These are phyloP conservation scores for Camellia oleifera DNA, from an alignment of 179 eudicot genomes.

Conservation along the genomic window DNA sequence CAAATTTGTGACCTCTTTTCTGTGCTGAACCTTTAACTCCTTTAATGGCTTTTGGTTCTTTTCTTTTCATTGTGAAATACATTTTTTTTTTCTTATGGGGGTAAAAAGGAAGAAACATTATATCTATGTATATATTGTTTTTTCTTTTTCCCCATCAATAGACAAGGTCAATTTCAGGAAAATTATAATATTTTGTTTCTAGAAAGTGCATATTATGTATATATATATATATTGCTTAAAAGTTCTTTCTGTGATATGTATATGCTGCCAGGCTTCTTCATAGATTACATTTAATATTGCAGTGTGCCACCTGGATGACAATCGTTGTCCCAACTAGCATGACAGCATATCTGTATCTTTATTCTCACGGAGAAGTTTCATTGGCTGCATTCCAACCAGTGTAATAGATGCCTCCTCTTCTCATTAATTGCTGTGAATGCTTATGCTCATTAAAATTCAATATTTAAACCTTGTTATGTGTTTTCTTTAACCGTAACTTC, in stretches of 20 bases:
- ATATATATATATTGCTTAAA: no score
- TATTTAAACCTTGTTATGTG: not conserved
- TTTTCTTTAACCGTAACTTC: not conserved
- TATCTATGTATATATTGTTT: not conserved
- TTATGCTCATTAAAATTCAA: not conserved
- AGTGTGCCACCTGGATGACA: slow-evolving; percentile 98
- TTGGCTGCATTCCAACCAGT: slow-evolving; percentile 99
- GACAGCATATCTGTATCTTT: slow-evolving; percentile 93
- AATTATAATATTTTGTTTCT: not conserved
- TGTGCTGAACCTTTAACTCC: no score
- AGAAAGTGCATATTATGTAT: not conserved
- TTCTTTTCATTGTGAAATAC: not conserved
- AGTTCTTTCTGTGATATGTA: not conserved
- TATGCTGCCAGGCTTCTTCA: not conserved
- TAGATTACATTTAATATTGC: slow-evolving; percentile 34
- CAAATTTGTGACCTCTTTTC: not conserved
- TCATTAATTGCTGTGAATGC: not conserved
- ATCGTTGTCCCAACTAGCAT: slow-evolving; percentile 92
- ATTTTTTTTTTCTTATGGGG: no score
- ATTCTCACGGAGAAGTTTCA: slow-evolving; percentile 91
- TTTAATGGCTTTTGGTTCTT: not conserved
- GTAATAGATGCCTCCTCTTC: slow-evolving; percentile 87
- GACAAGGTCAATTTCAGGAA: not conserved
- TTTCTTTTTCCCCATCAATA: not conserved
- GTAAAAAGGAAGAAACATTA: not conserved